Conservation (phyloP, 202 grass and related monocot genomes). For the Miscanthus sacchariflorus region DNA sequence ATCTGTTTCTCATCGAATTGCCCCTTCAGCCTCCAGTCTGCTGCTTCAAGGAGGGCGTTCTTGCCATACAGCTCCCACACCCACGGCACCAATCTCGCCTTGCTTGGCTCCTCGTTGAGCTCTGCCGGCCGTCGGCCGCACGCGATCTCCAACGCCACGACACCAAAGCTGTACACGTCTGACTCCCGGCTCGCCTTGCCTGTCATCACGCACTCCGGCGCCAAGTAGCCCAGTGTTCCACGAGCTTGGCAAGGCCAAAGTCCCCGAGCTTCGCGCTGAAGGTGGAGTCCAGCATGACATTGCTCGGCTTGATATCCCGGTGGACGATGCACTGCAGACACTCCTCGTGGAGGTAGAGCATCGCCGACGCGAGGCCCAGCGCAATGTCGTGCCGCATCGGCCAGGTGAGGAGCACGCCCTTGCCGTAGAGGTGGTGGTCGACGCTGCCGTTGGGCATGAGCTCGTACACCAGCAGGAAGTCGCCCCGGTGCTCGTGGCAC, state of each 20-base stretch:
- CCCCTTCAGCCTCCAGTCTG: conserved; percentile 57
- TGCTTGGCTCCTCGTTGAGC: conserved; percentile 40
- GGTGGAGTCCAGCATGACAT: conserved; percentile 79
- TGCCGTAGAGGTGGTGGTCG: conserved; percentile 72
- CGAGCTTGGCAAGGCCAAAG: conserved; percentile 80
- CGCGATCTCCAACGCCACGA: conserved; percentile 73
- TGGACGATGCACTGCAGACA: conserved; percentile 70
- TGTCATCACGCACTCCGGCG: conserved; percentile 72
- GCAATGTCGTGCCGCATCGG: conserved; percentile 53
- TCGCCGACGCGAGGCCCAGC: conserved; percentile 66
- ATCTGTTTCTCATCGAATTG: conserved; percentile 60
- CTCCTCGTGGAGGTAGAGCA: conserved; percentile 87
- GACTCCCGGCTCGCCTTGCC: conserved; percentile 72
- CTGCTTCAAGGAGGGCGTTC: conserved; percentile 55
- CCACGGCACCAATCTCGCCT: conserved; percentile 63
- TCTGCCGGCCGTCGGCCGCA: conserved; percentile 66
- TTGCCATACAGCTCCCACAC: conserved; percentile 83
- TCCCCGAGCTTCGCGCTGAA: conserved; percentile 84
- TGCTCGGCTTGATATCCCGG: conserved; percentile 81
- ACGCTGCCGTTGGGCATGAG: conserved; percentile 89
- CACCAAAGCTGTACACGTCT: conserved; percentile 80
- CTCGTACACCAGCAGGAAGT: conserved; percentile 82
- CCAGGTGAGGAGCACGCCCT: conserved; percentile 55
- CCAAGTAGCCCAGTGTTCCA: conserved; percentile 69
- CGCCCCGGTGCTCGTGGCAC: conserved; percentile 73